Base-by-base conservation (phyloP, 192 early-diverging fungal genomes). In the Pilobolus umbonatus region DNA sequence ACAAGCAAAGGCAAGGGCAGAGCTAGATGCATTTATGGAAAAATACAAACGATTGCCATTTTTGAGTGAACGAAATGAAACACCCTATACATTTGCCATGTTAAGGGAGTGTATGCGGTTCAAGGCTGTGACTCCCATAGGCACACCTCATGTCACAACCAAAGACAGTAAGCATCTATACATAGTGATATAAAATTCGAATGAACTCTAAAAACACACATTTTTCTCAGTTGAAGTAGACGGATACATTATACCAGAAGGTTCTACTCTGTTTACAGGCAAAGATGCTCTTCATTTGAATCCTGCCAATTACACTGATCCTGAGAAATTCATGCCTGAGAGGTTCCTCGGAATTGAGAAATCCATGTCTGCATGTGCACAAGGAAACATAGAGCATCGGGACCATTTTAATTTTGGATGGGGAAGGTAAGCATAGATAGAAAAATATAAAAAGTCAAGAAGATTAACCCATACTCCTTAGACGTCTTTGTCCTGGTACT, bases 221-320 rank as follows among this genome's bases (percentile, higher is more conserved):
- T 35, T 35, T 8, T 35, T 35, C 5, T 35, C 11, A 57, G 55
- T 57, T 31, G n/a, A 55, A 17, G 34, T 51, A 19, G 74, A 76
- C 6, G 71, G 67, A 2, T 77, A 77, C 53, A 65, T 68, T 19
- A 67, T 83, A 32, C 80, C 81, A 28, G 75, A 78, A 55, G 74
- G 71, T 0, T 40, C 77, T 0, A 62, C 65, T 56, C 52, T 81
- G 19, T 57, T 75, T 46, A 64, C 72, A 31, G 75, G 80, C 39
- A 53, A 77, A 43, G 80, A 74, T 62, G 69, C 75, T 1, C 68
- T 83, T 55, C 76, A 83, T 57, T 22, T 42, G 31, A 46, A 57
- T 19, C 29, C 52, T 24, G 12, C 17, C n/a, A 32, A 39, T 57
- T 83, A 75, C 38, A 64, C 66, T 0, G 44, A 70, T 1, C 79